These are phyloP conservation scores for Talinum fruticosum DNA, from an alignment of 148 eudicot genomes.

Conservation along the genomic window DNA sequence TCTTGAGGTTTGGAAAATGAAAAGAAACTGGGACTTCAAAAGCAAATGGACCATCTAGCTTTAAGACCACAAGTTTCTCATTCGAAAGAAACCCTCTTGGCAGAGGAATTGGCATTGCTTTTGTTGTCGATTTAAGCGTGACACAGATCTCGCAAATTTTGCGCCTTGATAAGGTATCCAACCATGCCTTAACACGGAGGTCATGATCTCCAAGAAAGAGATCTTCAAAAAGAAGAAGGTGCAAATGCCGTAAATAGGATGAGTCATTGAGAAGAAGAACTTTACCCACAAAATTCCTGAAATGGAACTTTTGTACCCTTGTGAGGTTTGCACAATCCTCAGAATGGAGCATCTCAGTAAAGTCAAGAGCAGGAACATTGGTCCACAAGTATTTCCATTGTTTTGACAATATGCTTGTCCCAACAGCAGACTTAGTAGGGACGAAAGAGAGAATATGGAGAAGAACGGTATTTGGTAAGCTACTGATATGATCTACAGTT, in stretches of 20 bases:
- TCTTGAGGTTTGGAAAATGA: constrained; percentile 8
- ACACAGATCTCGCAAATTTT: neutral
- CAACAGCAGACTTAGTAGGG: constrained; percentile 8
- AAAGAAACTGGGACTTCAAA: neutral
- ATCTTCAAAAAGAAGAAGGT: neutral
- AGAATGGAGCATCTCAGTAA: neutral
- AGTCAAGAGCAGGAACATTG: constrained; percentile 11
- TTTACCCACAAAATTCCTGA: constrained; percentile 7
- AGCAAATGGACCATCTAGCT: neutral
- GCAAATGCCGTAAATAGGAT: neutral
- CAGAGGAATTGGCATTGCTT: neutral
- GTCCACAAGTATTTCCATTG: constrained; percentile 18
- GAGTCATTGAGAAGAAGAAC: constrained; percentile 4
- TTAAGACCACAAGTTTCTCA: constrained; percentile 7
- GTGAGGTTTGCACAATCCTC: too few relatives aligned
- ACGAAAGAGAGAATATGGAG: constrained; percentile 17
- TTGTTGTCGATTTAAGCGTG: neutral
- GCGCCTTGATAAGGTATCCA: neutral
- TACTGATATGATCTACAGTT: constrained; percentile 5
- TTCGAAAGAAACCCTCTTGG: neutral
- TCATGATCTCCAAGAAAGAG: neutral
- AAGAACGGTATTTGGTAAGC: constrained; percentile 9
- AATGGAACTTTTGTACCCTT: neutral
- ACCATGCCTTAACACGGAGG: constrained; percentile 2
- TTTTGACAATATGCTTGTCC: constrained; percentile 9